Base-by-base conservation (phyloP, 2,329 filamentous ascomycete species). In the Colletotrichum sp. region DNA sequence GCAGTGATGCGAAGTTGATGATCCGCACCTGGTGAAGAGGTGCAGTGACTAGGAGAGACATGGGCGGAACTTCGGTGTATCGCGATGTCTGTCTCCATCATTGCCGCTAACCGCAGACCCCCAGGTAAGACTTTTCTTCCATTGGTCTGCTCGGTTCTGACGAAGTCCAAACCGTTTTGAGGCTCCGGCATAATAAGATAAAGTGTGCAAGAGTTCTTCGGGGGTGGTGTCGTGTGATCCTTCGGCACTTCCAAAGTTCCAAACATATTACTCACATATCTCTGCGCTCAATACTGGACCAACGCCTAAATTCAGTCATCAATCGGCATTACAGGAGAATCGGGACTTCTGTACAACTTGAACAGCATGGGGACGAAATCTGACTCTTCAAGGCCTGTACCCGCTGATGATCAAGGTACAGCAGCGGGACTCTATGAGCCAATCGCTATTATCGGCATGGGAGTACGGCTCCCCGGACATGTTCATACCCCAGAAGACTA, bases 381-480 rank as follows among this genome's bases (percentile, higher is more conserved):
- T 34, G 43, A 25, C 6, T 22, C n/a, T 52, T 52, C 58, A 34
- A 32, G 12, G 16, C 8, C 30, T 10, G n/a, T 22, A 6, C 5
- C 58, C 7, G 18, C n/a, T 22, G n/a, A 34, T 22, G 32, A 34
- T 34, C n/a, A 34, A 22, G 58, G 13, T 62, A 34, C 13, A 8
- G 28, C 36, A 36, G 9, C 39, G 6, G 9, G 8, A 15, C 25
- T 36, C 6, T 75, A 55, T 25, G 74, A 76, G 30, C 81, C 83
- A 7, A 80, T 84, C 25, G 83, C 83, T 27, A 81, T 84, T 52
- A 76, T 81, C 13, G 83, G 83, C n/a, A 81, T 84, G 76, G 83
- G 78, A 2, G 75, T 83, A 73, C 79, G 81, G 9, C 80, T 84
- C 5, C 83, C 83, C 0, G 83, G 83, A 3, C 77, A 79, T 2